Conservation (phyloP, 1,284 basidiomycete species). For the Cryptococcus sp. region DNA sequence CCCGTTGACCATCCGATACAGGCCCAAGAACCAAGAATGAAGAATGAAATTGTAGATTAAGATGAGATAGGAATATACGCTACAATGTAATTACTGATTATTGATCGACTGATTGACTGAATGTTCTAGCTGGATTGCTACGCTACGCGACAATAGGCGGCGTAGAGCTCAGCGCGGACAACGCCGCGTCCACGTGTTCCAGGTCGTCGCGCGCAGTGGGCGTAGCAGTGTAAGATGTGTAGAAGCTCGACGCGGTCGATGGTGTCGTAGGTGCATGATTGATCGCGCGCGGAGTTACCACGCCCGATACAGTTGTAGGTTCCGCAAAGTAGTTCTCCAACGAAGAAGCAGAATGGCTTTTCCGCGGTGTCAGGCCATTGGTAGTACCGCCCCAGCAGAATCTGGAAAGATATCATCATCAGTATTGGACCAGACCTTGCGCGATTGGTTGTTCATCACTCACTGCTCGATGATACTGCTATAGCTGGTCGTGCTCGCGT, state of each 20-base stretch:
- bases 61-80: no score
- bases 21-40: no score
- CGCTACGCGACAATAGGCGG: no score
- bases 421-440: not conserved
- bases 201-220: slow-evolving; percentile 21
- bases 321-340: slow-evolving; percentile 46
- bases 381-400: slow-evolving; percentile 49
- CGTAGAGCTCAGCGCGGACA: not conserved
- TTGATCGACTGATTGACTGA: no score
- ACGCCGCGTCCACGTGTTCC: slow-evolving; percentile 13
- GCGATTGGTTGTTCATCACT: slow-evolving; percentile 16
- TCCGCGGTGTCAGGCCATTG: slow-evolving; percentile 5
- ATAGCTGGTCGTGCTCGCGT: slow-evolving; percentile 42
- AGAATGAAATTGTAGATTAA: no score
- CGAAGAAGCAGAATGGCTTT: slow-evolving; percentile 42
- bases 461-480: slow-evolving; percentile 52
- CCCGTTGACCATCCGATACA: no score
- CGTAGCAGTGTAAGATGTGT: slow-evolving; percentile 14
- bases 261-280: slow-evolving; percentile 16
- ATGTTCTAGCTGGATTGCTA: no score
- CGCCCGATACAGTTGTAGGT: slow-evolving; percentile 5
- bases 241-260: slow-evolving; percentile 19
- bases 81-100: no score
- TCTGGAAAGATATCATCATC: slow-evolving; percentile 17
- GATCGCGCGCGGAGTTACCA: slow-evolving; percentile 11